Conservation (phyloP, 2,329 filamentous ascomycete species). For the Claviceps cyperi region DNA sequence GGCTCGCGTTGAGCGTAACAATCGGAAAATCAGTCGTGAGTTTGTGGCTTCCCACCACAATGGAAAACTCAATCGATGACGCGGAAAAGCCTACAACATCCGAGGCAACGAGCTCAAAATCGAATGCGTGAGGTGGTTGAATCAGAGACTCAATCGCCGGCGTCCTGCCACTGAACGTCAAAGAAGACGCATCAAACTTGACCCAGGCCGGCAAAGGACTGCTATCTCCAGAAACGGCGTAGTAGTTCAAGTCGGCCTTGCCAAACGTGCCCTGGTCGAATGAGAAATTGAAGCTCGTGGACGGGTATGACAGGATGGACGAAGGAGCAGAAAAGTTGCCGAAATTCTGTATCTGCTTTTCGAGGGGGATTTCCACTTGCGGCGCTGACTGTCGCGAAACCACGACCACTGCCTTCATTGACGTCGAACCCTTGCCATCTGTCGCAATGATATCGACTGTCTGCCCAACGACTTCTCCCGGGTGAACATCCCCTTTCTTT, state of each 20-base stretch:
- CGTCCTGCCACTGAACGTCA: slow-evolving; percentile 58
- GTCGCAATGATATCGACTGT: slow-evolving; percentile 55
- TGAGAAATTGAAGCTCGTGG: slow-evolving; percentile 35
- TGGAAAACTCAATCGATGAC: slow-evolving; percentile 48
- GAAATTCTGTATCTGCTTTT: slow-evolving; percentile 40
- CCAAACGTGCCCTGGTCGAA: slow-evolving; percentile 49
- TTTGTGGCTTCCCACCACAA: slow-evolving; percentile 57
- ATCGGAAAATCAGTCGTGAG: slow-evolving; percentile 46
- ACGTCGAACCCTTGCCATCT: slow-evolving; percentile 47
- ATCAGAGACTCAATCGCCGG: slow-evolving; percentile 49
- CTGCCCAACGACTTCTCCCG: slow-evolving; percentile 40
- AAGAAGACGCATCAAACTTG: slow-evolving; percentile 46
- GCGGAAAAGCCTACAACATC: slow-evolving; percentile 68
- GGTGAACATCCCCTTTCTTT: slow-evolving; percentile 29
- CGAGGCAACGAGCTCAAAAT: slow-evolving; percentile 60
- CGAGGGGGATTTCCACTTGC: slow-evolving; percentile 37
- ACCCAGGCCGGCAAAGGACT: slow-evolving; percentile 82
- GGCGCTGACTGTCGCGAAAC: slow-evolving; percentile 47
- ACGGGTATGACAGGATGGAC: slow-evolving; percentile 41
- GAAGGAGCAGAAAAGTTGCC: slow-evolving; percentile 46
- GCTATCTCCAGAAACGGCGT: slow-evolving; percentile 60
- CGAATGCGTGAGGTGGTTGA: slow-evolving; percentile 57
- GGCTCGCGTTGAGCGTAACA: slow-evolving; percentile 42
- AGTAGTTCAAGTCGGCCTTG: slow-evolving; percentile 49
- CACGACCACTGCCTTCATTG: slow-evolving; percentile 55